phyloP scores from a whole-genome alignment of 768 basidiomycete genomes.

The Panaeolus cyanescens region DNA sequence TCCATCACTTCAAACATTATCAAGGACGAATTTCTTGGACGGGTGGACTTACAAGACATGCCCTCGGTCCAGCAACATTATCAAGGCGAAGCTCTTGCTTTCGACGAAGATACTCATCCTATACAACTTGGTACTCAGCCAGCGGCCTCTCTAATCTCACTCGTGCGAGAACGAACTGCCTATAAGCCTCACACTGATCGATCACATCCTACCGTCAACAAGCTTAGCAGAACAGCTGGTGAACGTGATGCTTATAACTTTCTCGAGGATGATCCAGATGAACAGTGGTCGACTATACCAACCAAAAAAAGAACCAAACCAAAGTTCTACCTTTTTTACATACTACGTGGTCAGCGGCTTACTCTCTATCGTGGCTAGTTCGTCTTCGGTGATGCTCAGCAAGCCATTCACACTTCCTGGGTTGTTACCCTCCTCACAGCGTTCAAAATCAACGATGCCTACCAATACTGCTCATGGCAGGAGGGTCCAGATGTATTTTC shows the following conservation, averaged over 20 bases:
- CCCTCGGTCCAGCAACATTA: background rate
- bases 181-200: background rate
- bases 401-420: conserved; percentile 21
- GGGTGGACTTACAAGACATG: background rate
- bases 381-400: conserved; percentile 3
- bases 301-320: conserved; percentile 30
- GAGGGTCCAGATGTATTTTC: conserved; percentile 18
- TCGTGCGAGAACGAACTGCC: background rate
- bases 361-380: background rate
- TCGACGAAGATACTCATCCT: background rate
- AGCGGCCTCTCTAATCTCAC: background rate
- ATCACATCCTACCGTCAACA: background rate
- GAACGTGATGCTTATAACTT: conserved; percentile 29
- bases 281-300: conserved; percentile 39
- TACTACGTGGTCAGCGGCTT: background rate
- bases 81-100: background rate
- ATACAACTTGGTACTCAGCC: background rate
- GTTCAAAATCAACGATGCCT: background rate
- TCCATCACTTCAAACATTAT: background rate
- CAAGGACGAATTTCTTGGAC: background rate
- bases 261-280: conserved; percentile 28
- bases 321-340: conserved; percentile 11
- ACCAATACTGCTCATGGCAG: conserved; percentile 6
- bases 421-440: conserved; percentile 2
- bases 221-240: background rate